Conservation (phyloP, 805 yeast species). For the Pichia rugopelliculosa region DNA sequence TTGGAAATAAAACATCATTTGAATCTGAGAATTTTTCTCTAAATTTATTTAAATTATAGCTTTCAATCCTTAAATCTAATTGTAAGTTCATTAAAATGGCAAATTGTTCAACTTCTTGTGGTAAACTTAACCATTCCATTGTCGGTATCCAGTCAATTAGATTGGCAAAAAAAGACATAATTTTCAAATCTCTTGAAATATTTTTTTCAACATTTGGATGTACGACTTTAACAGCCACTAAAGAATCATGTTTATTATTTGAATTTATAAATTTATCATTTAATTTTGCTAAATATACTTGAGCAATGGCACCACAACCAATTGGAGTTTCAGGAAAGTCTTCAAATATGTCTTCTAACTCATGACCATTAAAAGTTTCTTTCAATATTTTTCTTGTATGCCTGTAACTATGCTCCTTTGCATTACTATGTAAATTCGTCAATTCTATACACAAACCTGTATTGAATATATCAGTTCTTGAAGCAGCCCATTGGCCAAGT, state of each 20-base stretch:
- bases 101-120: constrained; percentile 89
- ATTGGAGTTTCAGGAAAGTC: constrained; percentile 69
- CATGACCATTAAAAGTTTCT: constrained; percentile 45
- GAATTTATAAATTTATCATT: constrained; percentile 32
- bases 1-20: constrained; percentile 70
- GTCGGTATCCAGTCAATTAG: constrained; percentile 72
- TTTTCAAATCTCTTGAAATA: constrained; percentile 72
- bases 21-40: constrained; percentile 54
- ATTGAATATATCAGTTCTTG: constrained; percentile 90
- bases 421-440: constrained; percentile 74
- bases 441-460: constrained; percentile 69
- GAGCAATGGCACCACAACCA: constrained; percentile 99
- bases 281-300: constrained; percentile 74
- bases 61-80: constrained; percentile 84
- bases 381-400: constrained; percentile 54
- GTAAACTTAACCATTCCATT: constrained; percentile 95
- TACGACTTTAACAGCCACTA: constrained; percentile 85
- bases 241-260: constrained; percentile 34
- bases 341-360: constrained; percentile 70
- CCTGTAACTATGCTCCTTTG: constrained; percentile 59
- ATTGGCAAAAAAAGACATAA: constrained; percentile 77
- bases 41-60: constrained; percentile 68
- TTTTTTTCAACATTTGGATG: constrained; percentile 78
- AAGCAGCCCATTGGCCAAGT: constrained; percentile 98
- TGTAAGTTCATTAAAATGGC: constrained; percentile 80